Percentiles rank a stretch among this genome's conserved stretches.
phyloP scores from a whole-genome alignment of 306 rosid species.

The Arachis hypogaea region DNA sequence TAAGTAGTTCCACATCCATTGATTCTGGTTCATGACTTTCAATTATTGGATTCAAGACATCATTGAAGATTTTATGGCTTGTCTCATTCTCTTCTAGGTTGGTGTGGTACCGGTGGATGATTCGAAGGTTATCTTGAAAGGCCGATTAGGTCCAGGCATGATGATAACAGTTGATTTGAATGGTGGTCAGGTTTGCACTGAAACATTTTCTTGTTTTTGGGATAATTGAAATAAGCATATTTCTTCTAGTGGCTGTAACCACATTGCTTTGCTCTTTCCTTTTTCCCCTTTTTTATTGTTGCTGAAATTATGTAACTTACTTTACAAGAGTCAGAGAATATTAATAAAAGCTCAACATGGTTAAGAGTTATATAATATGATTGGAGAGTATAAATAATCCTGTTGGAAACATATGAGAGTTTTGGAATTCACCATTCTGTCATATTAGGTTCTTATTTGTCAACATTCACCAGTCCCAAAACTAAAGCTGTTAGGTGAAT shows the following conservation, averaged over 20 bases:
- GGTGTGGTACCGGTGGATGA: constrained; percentile 96
- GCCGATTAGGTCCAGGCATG: constrained; percentile 98
- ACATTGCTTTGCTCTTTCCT: background rate
- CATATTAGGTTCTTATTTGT: background rate
- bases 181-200: constrained; percentile 79
- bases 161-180: constrained; percentile 92
- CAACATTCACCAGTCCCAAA: background rate
- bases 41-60: constrained; percentile 31
- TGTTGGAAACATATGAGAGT: constrained; percentile 13
- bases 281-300: constrained; percentile 2
- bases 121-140: constrained; percentile 92
- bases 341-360: constrained; percentile 1
- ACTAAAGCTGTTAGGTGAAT: background rate
- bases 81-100: constrained; percentile 59
- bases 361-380: constrained; percentile 11
- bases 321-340: constrained; percentile 5
- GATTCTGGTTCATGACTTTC: constrained; percentile 32
- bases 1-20: constrained; percentile 18
- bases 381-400: background rate
- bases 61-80: constrained; percentile 31
- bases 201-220: constrained; percentile 34
- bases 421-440: background rate
- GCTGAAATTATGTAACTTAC: constrained; percentile 31
- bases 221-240: background rate
- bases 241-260: constrained; percentile 18